These are phyloP conservation scores for Ganoderma lingzhi DNA, from an alignment of 1,284 basidiomycete species.

Conservation along the genomic window DNA sequence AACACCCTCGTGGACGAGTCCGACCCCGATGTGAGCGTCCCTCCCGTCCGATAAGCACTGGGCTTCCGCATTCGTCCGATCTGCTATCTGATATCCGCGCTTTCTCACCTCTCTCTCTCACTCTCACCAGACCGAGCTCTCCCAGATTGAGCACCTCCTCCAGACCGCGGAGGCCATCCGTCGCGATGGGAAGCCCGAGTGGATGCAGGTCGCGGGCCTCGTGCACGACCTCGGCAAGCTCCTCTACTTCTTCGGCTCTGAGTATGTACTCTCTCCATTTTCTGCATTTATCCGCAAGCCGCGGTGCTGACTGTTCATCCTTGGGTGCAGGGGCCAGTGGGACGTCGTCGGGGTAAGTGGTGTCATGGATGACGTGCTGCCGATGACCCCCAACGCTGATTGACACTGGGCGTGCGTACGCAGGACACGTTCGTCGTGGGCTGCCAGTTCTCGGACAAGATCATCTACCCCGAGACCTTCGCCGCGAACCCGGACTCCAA, in stretches of 20 bases:
- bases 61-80: slow-evolving; percentile 2
- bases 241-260: slow-evolving; percentile 80
- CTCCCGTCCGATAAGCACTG: slow-evolving; percentile 1
- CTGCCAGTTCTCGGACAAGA: slow-evolving; percentile 85
- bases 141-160: slow-evolving; percentile 91
- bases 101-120: neutral
- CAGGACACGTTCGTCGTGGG: slow-evolving; percentile 92
- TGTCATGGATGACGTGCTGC: slow-evolving; percentile 37
- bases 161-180: slow-evolving; percentile 94
- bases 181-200: slow-evolving; percentile 87
- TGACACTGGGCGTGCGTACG: neutral
- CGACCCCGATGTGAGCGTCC: slow-evolving; percentile 73
- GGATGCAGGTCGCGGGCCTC: slow-evolving; percentile 90
- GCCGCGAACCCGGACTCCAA: slow-evolving; percentile 78
- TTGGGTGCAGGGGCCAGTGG: slow-evolving; percentile 76
- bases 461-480: slow-evolving; percentile 89
- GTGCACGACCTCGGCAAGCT: slow-evolving; percentile 92
- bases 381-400: neutral
- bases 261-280: slow-evolving; percentile 45
- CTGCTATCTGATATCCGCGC: neutral
- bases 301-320: slow-evolving; percentile 11
- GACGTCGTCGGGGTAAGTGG: slow-evolving; percentile 83
- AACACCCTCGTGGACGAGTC: slow-evolving; percentile 91
- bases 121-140: slow-evolving; percentile 66
- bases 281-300: slow-evolving; percentile 9